Conservation (phyloP, 2,329 filamentous ascomycete species). For the Fusarium sp. region DNA sequence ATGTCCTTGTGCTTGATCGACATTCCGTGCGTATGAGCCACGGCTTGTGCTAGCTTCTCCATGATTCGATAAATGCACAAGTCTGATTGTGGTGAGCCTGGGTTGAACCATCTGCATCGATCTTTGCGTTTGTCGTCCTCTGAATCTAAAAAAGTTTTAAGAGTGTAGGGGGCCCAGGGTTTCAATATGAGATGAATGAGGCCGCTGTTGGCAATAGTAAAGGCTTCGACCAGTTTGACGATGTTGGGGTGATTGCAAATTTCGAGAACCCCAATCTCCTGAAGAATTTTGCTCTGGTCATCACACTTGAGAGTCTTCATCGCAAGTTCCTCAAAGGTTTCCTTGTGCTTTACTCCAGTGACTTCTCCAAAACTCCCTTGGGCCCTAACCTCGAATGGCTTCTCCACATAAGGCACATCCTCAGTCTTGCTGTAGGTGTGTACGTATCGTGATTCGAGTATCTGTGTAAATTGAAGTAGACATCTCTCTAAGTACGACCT, state of each 20-base stretch:
- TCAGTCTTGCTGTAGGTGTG: not conserved
- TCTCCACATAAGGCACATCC: not conserved
- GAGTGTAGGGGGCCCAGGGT: not conserved
- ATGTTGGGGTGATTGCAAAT: not conserved
- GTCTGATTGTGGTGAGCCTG: not conserved
- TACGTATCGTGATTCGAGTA: not conserved
- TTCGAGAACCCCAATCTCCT: not conserved
- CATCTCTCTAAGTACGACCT: not conserved
- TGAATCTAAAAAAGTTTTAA: not conserved
- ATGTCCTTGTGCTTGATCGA: not conserved
- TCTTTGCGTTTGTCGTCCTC: not conserved
- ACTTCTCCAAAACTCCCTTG: too few species aligned
- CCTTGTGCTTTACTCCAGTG: not conserved
- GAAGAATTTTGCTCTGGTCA: not conserved
- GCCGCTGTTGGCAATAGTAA: not conserved
- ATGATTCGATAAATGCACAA: not conserved
- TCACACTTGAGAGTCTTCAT: too few species aligned
- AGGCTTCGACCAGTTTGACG: not conserved
- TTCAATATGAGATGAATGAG: not conserved
- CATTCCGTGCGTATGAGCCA: not conserved
- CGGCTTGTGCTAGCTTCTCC: not conserved
- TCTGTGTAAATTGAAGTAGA: not conserved
- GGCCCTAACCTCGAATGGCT: too few species aligned
- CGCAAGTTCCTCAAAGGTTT: not conserved
- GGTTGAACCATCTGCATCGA: not conserved